These are phyloP conservation scores for Adenanthera pavonina DNA, from an alignment of 306 rosid genomes.

Conservation along the genomic window DNA sequence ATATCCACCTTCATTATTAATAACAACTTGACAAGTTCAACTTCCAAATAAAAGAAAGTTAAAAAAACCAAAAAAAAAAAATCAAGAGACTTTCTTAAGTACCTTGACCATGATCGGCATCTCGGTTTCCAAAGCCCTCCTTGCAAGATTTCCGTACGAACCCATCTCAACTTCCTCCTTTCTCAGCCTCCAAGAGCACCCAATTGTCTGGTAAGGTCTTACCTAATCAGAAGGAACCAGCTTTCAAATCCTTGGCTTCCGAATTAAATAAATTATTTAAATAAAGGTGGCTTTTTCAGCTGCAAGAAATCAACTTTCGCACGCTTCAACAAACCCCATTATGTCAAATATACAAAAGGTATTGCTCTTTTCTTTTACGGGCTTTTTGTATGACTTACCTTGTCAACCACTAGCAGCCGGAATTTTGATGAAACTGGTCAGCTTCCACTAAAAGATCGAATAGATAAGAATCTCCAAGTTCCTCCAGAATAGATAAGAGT, in stretches of 20 bases:
- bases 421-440: constrained; percentile 13
- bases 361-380: not conserved
- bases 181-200: constrained; percentile 25
- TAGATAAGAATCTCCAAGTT: not conserved
- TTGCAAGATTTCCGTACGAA: constrained; percentile 48
- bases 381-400: constrained; percentile 10
- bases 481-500: not conserved
- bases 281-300: constrained; percentile 7
- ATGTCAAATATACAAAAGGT: constrained; percentile 4
- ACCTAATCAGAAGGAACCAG: constrained; percentile 35
- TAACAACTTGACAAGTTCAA: constrained; percentile 3
- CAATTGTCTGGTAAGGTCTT: constrained; percentile 21
- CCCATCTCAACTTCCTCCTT: constrained; percentile 40
- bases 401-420: not conserved
- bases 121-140: constrained; percentile 51
- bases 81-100: not conserved
- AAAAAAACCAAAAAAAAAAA: no score
- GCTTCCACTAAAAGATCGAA: not conserved
- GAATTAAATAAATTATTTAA: not conserved
- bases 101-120: constrained; percentile 56
- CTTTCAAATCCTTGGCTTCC: constrained; percentile 11
- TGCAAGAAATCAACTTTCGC: constrained; percentile 20
- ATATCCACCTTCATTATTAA: constrained; percentile 1
- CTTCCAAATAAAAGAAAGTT: constrained; percentile 15
- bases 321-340: constrained; percentile 40